Evolutionary conservation across 352 stramenopile species (phyloP).

Genomic region (Globisporangium camurandrum): DNA sequence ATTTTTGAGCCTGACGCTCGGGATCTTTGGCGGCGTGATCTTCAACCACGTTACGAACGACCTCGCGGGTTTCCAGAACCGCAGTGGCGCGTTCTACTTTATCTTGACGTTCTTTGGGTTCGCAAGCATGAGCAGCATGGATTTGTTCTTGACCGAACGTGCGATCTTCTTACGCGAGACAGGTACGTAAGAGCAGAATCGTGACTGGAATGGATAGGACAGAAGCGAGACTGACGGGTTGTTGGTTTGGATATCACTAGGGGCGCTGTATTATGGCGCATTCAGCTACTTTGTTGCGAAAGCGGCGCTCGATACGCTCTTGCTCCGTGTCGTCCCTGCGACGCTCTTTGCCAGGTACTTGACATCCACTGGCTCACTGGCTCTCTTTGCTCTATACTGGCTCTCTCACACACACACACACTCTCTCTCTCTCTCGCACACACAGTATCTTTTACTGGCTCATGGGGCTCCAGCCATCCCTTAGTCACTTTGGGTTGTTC

Average conservation of each 20-base stretch:
- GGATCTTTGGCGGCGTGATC: constrained; percentile 59
- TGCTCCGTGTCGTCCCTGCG: constrained; percentile 66
- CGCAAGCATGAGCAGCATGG: constrained; percentile 79
- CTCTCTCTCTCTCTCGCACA: not conserved
- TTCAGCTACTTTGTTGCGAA: constrained; percentile 81
- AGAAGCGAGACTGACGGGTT: not conserved
- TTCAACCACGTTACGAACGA: constrained; percentile 81
- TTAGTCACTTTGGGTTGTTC: constrained; percentile 60
- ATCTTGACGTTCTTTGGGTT: constrained; percentile 85
- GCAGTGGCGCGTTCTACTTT: constrained; percentile 80
- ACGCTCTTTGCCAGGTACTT: constrained; percentile 53
- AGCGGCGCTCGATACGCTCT: constrained; percentile 56
- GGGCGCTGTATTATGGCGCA: constrained; percentile 70
- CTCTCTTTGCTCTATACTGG: too few species aligned
- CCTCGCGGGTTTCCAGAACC: constrained; percentile 79
- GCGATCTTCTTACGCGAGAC: constrained; percentile 74
- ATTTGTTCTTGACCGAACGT: constrained; percentile 70
- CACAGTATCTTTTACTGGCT: constrained; percentile 81
- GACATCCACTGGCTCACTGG: not conserved
- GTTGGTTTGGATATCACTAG: constrained; percentile 4
- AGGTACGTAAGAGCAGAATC: constrained; percentile 19
- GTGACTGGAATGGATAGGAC: not conserved
- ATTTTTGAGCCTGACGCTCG: constrained; percentile 44
- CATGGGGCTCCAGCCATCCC: constrained; percentile 65
- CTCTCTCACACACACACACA: not conserved